A percentile compares a stretch with the other conserved stretches of the same genome.
Evolutionary conservation across 2,329 filamentous ascomycete species (phyloP).

Genomic region (Epichloe gansuensis): DNA sequence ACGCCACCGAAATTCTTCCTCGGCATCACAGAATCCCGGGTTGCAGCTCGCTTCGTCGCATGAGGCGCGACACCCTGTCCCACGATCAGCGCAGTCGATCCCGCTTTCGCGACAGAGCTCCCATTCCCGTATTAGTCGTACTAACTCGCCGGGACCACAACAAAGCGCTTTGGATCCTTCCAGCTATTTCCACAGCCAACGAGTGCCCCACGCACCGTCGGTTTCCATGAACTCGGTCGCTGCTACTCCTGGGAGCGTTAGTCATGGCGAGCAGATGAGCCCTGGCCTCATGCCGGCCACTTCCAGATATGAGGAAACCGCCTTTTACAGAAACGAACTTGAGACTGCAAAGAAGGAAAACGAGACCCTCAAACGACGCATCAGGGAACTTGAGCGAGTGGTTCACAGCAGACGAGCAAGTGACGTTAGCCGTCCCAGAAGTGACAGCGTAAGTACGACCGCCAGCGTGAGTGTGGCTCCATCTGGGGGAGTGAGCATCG

Average conservation of each 20-base stretch:
- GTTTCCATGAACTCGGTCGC: conserved; percentile 24
- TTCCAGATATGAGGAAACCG: conserved; percentile 48
- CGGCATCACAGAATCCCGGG: conserved; percentile 38
- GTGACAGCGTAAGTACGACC: conserved; percentile 40
- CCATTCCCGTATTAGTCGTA: conserved; percentile 38
- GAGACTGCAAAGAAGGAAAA: conserved; percentile 52
- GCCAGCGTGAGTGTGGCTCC: conserved; percentile 32
- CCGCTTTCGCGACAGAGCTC: conserved; percentile 41
- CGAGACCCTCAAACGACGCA: conserved; percentile 44
- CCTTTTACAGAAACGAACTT: conserved; percentile 45
- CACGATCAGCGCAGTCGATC: conserved; percentile 30
- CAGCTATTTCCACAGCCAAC: conserved; percentile 36
- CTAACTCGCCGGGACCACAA: conserved; percentile 32
- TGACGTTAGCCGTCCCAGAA: conserved; percentile 33
- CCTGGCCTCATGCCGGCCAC: conserved; percentile 44
- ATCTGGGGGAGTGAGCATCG: conserved; percentile 28
- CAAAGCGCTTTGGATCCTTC: conserved; percentile 31
- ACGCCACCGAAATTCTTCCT: conserved; percentile 47
- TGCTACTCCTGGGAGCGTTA: conserved; percentile 26
- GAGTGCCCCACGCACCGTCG: conserved; percentile 23
- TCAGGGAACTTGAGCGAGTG: conserved; percentile 47
- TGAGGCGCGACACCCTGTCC: conserved; percentile 29
- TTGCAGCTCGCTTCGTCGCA: conserved; percentile 23
- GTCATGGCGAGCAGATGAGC: conserved; percentile 30
- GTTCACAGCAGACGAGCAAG: conserved; percentile 36